Conservation (phyloP, 495 filamentous ascomycete species). For the Margaritispora aquatica region DNA sequence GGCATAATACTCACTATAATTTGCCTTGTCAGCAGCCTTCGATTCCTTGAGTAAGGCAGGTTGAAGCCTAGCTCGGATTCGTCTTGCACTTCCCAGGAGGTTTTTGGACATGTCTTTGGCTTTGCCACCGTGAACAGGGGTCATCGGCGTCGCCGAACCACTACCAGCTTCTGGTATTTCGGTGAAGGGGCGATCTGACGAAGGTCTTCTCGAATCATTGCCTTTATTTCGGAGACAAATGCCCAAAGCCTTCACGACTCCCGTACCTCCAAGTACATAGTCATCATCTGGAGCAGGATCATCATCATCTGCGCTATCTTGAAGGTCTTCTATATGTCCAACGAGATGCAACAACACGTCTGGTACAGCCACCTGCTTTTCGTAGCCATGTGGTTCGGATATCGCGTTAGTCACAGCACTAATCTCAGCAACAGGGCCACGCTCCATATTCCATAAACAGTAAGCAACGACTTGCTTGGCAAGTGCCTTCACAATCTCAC, state of each 20-base stretch:
- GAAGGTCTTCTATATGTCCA: constrained; percentile 49
- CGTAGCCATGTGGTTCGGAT: constrained; percentile 25
- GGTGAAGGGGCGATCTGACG: constrained; percentile 27
- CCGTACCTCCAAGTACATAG: constrained; percentile 93
- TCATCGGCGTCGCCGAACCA: constrained; percentile 20
- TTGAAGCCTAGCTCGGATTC: constrained; percentile 78
- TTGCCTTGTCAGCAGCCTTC: constrained; percentile 50
- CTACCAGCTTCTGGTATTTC: constrained; percentile 14
- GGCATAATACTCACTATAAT: constrained; percentile 59
- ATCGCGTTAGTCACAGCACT: constrained; percentile 26
- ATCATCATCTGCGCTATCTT: constrained; percentile 53
- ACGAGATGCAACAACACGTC: constrained; percentile 50
- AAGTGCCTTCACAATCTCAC: constrained; percentile 85
- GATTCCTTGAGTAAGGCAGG: constrained; percentile 78
- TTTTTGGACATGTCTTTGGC: constrained; percentile 93
- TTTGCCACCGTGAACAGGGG: constrained; percentile 42
- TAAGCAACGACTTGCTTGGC: constrained; percentile 92
- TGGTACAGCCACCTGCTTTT: constrained; percentile 40
- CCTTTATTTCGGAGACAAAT: constrained; percentile 79
- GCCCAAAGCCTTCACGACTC: constrained; percentile 88
- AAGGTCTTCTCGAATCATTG: constrained; percentile 44
- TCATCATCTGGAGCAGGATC: constrained; percentile 81
- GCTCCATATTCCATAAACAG: constrained; percentile 85
- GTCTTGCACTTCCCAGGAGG: constrained; percentile 74
- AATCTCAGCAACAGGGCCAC: constrained; percentile 38